A percentile compares a stretch with the other conserved stretches of the same genome.
Conservation (phyloP, 192 early-diverging fungal genomes). For the Haplosporangium gracile region DNA sequence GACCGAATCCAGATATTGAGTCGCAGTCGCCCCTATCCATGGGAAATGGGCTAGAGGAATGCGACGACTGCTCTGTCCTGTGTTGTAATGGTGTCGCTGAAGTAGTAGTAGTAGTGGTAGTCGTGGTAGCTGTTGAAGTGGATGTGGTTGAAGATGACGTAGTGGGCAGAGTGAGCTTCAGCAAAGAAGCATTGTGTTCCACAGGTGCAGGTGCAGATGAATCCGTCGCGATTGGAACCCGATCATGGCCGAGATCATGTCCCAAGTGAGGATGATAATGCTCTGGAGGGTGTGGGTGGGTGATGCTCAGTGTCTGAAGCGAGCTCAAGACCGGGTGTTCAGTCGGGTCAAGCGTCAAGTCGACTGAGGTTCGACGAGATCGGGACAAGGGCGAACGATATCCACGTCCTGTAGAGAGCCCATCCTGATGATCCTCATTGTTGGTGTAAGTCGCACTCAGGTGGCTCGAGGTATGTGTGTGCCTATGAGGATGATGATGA, state of each 20-base stretch:
- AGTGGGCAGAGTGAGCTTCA: neutral
- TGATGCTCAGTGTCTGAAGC: conserved; percentile 21
- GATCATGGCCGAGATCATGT: conserved; percentile 49
- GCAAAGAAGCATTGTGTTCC: neutral
- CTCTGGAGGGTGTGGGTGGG: conserved; percentile 35
- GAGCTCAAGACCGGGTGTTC: conserved; percentile 46
- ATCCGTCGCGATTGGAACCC: conserved; percentile 10
- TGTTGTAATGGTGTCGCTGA: neutral
- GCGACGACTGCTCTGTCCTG: neutral
- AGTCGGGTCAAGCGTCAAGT: conserved; percentile 15
- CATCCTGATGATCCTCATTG: neutral
- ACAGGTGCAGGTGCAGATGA: neutral
- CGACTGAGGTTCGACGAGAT: conserved; percentile 23
- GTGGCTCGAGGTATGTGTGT: conserved; percentile 32
- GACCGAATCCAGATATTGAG: conserved; percentile 47
- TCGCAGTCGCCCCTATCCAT: conserved; percentile 30
- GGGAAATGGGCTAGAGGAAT: conserved; percentile 26
- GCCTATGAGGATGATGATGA: conserved; percentile 13
- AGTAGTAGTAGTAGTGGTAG: neutral
- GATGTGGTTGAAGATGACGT: neutral
- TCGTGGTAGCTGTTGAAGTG: neutral
- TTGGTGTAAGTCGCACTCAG: conserved; percentile 26
- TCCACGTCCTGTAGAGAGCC: neutral
- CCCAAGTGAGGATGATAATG: conserved; percentile 44
- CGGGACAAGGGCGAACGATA: conserved; percentile 11